Base-by-base conservation (phyloP, 2,329 filamentous ascomycete genomes). In the Cytospora piceicola region DNA sequence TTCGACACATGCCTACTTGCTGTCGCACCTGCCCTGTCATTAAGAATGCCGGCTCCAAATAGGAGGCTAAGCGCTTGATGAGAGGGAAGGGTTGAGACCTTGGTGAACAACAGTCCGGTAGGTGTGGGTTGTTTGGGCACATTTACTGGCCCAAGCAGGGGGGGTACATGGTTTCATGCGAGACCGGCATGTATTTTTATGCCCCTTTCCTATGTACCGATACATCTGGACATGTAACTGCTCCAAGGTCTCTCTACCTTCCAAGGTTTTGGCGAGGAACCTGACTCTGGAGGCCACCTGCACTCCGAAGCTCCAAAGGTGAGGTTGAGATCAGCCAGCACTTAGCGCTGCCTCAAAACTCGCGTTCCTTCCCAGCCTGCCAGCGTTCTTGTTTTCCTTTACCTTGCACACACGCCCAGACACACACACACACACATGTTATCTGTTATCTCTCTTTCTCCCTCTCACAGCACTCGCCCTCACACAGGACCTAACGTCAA, bases 101-200 rank as follows among this genome's bases (percentile, higher is more conserved):
- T 39, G 15, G 36, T 39, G 36, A 39, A 39, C 36, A 17, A 39
- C 12, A 14, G 7, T 15, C n/a, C 42, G 42, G 46, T 20, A 24
- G 46, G 46, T 49, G 46, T 49, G 46, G 46, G 46, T 22, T 22
- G 46, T 49, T 49, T 49, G 46, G 46, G 46, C 46, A 49, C 46
- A 46, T 30, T 39, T 15, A 30, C 46, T 39, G 56, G 30, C 52
- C 51, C 51, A 60, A 63, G 51, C 60, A 56, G 36, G 39, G 49
- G 57, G 63, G 70, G 71, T 75, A 75, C 73, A 73, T 75, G 68
- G 68, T 68, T 71, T 63, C 63, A 67, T 72, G 70, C 71, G 71
- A 65, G 66, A 55, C 61, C 59, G 68, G 63, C 61, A 73, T 72
- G 73, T 75, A 75, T 64, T 68, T 66, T 69, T 65, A 65, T 70